These are phyloP conservation scores for Arxiozyma bovina DNA, from an alignment of 1,139 yeast genomes.

Conservation along the genomic window DNA sequence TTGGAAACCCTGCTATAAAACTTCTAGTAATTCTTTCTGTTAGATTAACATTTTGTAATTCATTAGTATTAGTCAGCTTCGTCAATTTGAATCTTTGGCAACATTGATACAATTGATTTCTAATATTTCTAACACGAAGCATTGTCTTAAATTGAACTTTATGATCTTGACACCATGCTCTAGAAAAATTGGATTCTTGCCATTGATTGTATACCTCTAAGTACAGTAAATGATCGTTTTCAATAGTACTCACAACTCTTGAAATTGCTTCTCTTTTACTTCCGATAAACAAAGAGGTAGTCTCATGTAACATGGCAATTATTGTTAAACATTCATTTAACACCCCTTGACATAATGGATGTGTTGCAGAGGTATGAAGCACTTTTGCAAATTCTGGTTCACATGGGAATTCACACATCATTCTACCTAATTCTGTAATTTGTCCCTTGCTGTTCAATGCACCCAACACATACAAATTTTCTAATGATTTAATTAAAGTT, in stretches of 20 bases:
- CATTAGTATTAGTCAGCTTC: constrained; percentile 5
- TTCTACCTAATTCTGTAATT: constrained; percentile 68
- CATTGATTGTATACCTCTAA: constrained; percentile 71
- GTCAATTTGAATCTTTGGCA: constrained; percentile 50
- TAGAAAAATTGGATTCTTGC: constrained; percentile 61
- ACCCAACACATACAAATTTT: constrained; percentile 73
- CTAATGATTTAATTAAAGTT: constrained; percentile 67
- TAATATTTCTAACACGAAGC: constrained; percentile 59
- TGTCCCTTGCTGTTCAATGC: constrained; percentile 76
- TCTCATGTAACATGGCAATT: constrained; percentile 77
- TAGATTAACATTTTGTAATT: neutral
- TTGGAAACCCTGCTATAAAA: constrained; percentile 73
- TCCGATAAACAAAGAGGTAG: constrained; percentile 61
- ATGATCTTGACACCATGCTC: constrained; percentile 82
- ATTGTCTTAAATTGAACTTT: constrained; percentile 70
- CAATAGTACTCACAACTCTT: constrained; percentile 16
- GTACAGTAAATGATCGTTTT: constrained; percentile 72
- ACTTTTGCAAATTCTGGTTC: constrained; percentile 85
- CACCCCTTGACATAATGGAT: constrained; percentile 40
- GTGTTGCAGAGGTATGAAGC: constrained; percentile 49
- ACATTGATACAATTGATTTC: constrained; percentile 58
- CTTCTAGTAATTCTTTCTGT: constrained; percentile 31
- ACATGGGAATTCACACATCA: constrained; percentile 88
- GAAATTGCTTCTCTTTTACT: constrained; percentile 17
- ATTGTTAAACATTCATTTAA: constrained; percentile 59